Evolutionary conservation across 192 early-diverging fungal genomes (phyloP).

Genomic region (Gorgonomyces haynaldii): DNA sequence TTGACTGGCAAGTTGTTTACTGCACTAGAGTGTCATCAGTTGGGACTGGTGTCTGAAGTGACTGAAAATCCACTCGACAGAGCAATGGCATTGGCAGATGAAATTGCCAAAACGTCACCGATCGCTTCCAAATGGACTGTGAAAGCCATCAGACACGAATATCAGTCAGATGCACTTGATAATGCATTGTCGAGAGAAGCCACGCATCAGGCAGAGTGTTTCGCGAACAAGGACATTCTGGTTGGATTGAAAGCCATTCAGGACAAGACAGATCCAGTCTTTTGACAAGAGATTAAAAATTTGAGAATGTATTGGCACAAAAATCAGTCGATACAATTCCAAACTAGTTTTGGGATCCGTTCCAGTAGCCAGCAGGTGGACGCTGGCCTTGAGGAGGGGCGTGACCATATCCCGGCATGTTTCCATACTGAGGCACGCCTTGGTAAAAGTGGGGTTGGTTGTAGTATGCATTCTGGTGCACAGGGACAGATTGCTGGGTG

Average conservation of each 20-base stretch:
- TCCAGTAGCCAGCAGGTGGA: too few relatives aligned
- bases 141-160: constrained; percentile 21
- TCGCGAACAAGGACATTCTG: constrained; percentile 7
- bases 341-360: too few relatives aligned
- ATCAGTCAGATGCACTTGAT: constrained; percentile 10
- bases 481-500: too few relatives aligned
- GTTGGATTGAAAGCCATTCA: constrained; percentile 21
- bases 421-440: too few relatives aligned
- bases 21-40: constrained; percentile 9
- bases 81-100: constrained; percentile 9
- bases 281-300: too few relatives aligned
- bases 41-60: constrained; percentile 13
- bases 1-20: constrained; percentile 22
- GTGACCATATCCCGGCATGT: too few relatives aligned
- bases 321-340: too few relatives aligned
- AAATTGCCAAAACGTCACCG: constrained; percentile 17
- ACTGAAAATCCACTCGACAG: not conserved
- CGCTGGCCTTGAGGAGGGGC: too few relatives aligned
- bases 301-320: too few relatives aligned
- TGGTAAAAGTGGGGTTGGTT: too few relatives aligned
- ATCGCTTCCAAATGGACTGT: constrained; percentile 16
- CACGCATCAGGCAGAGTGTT: constrained; percentile 19
- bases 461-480: too few relatives aligned
- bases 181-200: constrained; percentile 23
- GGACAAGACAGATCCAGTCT: constrained; percentile 16